These are phyloP conservation scores for Plasmopara muralis DNA, from an alignment of 352 stramenopile genomes.

Conservation along the genomic window DNA sequence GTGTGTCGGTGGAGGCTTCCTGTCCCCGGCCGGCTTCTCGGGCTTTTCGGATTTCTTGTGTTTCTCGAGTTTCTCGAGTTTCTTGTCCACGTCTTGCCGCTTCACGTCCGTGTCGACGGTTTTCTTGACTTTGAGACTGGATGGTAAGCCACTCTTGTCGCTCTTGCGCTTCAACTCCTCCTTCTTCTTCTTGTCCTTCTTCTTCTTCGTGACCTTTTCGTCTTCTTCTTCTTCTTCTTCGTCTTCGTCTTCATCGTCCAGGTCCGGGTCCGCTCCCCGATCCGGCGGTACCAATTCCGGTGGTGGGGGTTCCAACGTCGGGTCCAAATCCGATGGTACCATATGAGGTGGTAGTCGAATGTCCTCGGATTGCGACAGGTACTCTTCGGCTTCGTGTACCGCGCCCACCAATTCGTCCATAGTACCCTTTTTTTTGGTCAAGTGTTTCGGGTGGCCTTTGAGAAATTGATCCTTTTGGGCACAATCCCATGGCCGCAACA, in stretches of 20 bases:
- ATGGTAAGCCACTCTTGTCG: slow-evolving; percentile 9
- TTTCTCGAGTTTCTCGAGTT: background rate
- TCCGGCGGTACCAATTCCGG: slow-evolving; percentile 20
- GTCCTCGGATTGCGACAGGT: slow-evolving; percentile 63
- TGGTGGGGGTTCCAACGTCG: slow-evolving; percentile 57
- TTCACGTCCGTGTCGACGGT: slow-evolving; percentile 39
- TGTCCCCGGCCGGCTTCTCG: slow-evolving; percentile 1
- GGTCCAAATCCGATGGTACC: slow-evolving; percentile 79
- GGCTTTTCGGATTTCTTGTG: background rate
- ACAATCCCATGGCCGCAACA: slow-evolving; percentile 70
- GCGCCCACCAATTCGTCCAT: slow-evolving; percentile 43
- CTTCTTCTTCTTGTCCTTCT: slow-evolving; percentile 33
- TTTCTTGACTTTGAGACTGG: slow-evolving; percentile 42
- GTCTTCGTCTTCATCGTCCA: slow-evolving; percentile 21
- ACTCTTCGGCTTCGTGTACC: slow-evolving; percentile 74
- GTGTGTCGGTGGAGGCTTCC: slow-evolving; percentile 20
- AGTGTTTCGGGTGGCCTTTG: slow-evolving; percentile 58
- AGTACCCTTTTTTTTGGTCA: slow-evolving; percentile 57
- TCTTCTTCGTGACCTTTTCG: slow-evolving; percentile 21
- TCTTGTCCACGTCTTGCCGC: slow-evolving; percentile 4
- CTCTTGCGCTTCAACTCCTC: slow-evolving; percentile 32
- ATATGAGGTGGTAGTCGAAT: slow-evolving; percentile 67
- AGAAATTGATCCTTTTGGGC: slow-evolving; percentile 56
- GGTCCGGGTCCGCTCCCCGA: slow-evolving; percentile 14
- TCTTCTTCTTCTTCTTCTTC: slow-evolving; percentile 10